phyloP scores from a whole-genome alignment of 1,284 basidiomycete species.

The Fomitopsis pinicola region DNA sequence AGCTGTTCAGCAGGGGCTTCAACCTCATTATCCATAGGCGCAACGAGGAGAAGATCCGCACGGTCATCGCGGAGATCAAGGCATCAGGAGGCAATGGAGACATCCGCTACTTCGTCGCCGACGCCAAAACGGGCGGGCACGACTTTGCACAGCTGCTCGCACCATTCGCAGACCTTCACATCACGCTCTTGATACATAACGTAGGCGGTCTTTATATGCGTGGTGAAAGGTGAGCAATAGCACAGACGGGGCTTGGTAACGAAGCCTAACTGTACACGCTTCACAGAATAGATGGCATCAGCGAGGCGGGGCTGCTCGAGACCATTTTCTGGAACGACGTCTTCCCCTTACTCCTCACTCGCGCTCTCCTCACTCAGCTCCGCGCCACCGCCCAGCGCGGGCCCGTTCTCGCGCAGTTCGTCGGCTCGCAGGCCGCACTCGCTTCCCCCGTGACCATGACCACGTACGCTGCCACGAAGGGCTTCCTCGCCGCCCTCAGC shows the following conservation, averaged over 20 bases:
- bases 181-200: slow-evolving; percentile 27
- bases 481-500: slow-evolving; percentile 19
- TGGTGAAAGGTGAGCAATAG: slow-evolving; percentile 7
- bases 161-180: slow-evolving; percentile 21
- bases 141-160: slow-evolving; percentile 20
- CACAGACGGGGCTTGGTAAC: neutral
- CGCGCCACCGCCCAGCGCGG: slow-evolving; percentile 15
- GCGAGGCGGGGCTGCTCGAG: slow-evolving; percentile 14
- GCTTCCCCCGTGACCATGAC: slow-evolving; percentile 17
- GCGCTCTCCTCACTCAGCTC: slow-evolving; percentile 22
- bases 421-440: slow-evolving; percentile 19
- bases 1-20: slow-evolving; percentile 26
- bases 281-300: slow-evolving; percentile 17
- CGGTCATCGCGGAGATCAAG: slow-evolving; percentile 19
- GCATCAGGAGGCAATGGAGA: slow-evolving; percentile 8
- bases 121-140: slow-evolving; percentile 17
- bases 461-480: slow-evolving; percentile 22
- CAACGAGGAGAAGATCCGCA: slow-evolving; percentile 23
- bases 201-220: slow-evolving; percentile 19
- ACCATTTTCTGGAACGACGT: slow-evolving; percentile 18
- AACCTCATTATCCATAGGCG: slow-evolving; percentile 28
- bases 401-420: slow-evolving; percentile 22
- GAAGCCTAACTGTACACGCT: neutral
- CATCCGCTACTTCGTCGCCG: slow-evolving; percentile 25
- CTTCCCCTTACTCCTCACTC: slow-evolving; percentile 25